Conservation (phyloP, 208 protist genomes). For the Plasmodiophora brassicae region DNA sequence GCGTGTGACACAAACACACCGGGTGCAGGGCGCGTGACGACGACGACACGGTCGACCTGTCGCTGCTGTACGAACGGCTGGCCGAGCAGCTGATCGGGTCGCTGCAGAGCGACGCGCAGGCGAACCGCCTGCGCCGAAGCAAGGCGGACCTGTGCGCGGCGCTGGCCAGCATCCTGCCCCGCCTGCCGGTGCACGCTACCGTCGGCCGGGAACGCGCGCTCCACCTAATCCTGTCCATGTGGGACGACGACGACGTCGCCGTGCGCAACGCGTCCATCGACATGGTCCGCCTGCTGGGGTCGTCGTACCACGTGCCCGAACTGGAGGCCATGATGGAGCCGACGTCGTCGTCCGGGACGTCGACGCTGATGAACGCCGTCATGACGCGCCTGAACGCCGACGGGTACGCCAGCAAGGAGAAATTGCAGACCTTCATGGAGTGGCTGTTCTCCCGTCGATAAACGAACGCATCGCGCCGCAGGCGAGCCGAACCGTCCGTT, state of each 20-base stretch:
- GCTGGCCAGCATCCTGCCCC: neutral
- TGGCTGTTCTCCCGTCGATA: neutral
- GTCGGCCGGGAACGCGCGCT: neutral
- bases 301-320: neutral
- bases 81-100: neutral
- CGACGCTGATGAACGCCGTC: neutral
- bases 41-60: neutral
- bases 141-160: neutral
- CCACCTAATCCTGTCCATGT: neutral
- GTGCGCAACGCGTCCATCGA: neutral
- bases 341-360: neutral
- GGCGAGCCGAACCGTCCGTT: too few relatives aligned
- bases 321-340: neutral
- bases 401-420: constrained; percentile 11
- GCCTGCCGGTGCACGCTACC: too few relatives aligned
- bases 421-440: neutral
- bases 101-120: neutral
- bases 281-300: neutral
- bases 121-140: neutral
- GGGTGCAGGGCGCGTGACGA: neutral
- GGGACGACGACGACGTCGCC: neutral
- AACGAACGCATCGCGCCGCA: too few relatives aligned
- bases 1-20: too few relatives aligned
- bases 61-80: neutral
- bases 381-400: neutral